phyloP scores from a whole-genome alignment of 2,329 filamentous ascomycete genomes.

The Calonectria pauciramosa region DNA sequence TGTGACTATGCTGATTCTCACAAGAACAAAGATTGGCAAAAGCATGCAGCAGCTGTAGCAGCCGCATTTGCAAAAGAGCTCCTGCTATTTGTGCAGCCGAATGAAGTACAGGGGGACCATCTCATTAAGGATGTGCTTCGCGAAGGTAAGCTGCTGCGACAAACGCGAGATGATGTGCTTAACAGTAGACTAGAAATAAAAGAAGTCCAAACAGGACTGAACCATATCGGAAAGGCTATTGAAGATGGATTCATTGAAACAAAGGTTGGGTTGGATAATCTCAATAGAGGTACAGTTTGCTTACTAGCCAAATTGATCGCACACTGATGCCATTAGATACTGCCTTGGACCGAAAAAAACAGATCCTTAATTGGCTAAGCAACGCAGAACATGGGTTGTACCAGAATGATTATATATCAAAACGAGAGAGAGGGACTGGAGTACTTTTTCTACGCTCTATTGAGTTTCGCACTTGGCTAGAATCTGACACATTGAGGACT shows the following conservation, averaged over 20 bases:
- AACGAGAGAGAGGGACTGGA: neutral
- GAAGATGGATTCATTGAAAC: neutral
- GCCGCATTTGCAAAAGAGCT: neutral
- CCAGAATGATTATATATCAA: neutral
- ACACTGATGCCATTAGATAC: neutral
- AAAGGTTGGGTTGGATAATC: neutral
- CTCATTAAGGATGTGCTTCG: neutral
- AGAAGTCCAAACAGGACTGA: neutral
- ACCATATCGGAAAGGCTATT: neutral
- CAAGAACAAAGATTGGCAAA: neutral
- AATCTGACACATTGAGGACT: neutral
- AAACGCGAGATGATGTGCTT: neutral
- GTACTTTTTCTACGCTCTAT: neutral
- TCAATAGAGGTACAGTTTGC: neutral
- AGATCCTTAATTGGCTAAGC: neutral
- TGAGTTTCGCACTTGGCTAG: neutral
- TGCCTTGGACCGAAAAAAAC: neutral
- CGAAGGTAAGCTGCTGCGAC: neutral
- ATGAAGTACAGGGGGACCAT: neutral
- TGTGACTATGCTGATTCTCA: neutral
- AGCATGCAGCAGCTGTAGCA: neutral
- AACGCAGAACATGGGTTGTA: neutral
- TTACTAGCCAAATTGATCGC: neutral
- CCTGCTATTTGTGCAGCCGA: neutral
- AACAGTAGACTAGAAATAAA: neutral